Percentiles rank a stretch among this genome's conserved stretches.
phyloP scores from a whole-genome alignment of 108 stramenopile species.

The Skeletonema marinoi region DNA sequence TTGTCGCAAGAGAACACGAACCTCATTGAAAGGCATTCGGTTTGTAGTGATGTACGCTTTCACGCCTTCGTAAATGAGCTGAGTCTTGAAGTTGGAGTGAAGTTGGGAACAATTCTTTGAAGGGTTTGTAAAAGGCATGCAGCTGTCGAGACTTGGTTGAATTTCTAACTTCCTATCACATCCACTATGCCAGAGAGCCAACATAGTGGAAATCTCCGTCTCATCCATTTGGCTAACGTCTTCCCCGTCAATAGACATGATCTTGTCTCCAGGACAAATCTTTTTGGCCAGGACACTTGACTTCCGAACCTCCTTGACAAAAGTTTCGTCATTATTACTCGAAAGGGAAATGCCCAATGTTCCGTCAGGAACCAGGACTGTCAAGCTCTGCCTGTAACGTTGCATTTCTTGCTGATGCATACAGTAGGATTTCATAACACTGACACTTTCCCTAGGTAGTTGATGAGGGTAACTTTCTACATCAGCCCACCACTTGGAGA shows the following conservation, averaged over 20 bases:
- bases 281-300: background rate
- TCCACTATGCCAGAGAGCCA: slow-evolving; percentile 36
- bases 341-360: too few species aligned
- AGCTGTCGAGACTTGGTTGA: background rate
- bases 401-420: too few species aligned
- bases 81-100: background rate
- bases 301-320: slow-evolving; percentile 53
- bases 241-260: slow-evolving; percentile 76
- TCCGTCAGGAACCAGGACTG: too few species aligned
- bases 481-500: too few species aligned
- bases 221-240: slow-evolving; percentile 75
- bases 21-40: background rate
- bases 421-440: too few species aligned
- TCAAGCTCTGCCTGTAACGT: too few species aligned
- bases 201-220: slow-evolving; percentile 70
- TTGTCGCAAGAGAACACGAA: background rate
- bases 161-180: background rate
- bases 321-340: too few species aligned
- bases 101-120: background rate
- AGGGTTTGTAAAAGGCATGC: background rate
- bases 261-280: slow-evolving; percentile 68
- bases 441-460: too few species aligned
- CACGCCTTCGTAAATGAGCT: background rate
- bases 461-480: too few species aligned
- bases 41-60: background rate